Evolutionary conservation across 805 yeast species (phyloP), one percentile per base, ranked within the genome.

Genomic region (Kodamaea lidongshanica): DNA sequence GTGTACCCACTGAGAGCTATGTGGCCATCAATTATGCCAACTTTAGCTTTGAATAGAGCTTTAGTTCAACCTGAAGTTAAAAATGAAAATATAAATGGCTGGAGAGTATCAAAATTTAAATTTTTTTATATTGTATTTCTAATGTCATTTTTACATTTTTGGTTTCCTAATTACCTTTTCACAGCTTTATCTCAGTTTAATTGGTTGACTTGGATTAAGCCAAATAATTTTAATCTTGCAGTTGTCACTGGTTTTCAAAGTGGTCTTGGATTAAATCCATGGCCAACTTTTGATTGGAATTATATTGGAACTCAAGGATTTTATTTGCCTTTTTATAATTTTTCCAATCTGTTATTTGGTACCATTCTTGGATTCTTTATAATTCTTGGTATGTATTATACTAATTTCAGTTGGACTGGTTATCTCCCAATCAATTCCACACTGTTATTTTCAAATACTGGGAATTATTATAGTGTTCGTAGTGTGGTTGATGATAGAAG

Each of bases 201-300:
- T 41, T 76, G 81, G 82, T 61, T 71, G 41, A 62, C 72, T 3
- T 75, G 80, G 79, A 74, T 74, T 27, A 50, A 54, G 4, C 79
- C 78, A 9, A 37, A 62, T 21, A 72, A 70, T 45, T 55, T 64
- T 35, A 62, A 65, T 40, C 48, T 74, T 31, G 71, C 72, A 10
- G 44, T 50, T 6, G 48, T 74, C n/a, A 68, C 77, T 8, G 79
- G 81, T 16, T 46, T 58, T 10, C 33, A 40, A 7, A 26, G 35
- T 16, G 78, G 78, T 10, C 36, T 74, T 16, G 79, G 79, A 7
- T 35, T 72, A 25, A 74, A 72, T 45, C 79, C 79, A 9, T 43
- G 70, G 25, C 49, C 78, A 6, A 59, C 74, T 1, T 64, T 74
- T 46, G 80, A 74, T 28, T 72, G 77, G 51, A 72, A 70, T n/a